These are phyloP conservation scores for Anthracocystis panici-leucophaei DNA, from an alignment of 1,284 basidiomycete genomes.

Conservation along the genomic window DNA sequence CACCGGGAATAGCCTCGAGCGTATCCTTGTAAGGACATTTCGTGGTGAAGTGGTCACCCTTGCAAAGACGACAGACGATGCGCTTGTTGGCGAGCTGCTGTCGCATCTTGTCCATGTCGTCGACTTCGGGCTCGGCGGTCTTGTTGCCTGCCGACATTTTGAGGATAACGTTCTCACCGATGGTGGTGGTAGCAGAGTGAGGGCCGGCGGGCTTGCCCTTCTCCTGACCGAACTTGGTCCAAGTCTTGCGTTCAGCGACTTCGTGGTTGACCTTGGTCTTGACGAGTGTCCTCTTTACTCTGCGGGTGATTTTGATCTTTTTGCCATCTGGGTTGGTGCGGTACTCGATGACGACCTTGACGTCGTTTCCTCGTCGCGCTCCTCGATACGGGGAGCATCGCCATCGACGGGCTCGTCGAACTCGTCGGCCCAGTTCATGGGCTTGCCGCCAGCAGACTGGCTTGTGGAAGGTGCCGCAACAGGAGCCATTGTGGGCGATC, in stretches of 20 bases:
- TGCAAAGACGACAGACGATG: conserved; percentile 92
- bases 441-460: conserved; percentile 47
- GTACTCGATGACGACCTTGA: conserved; percentile 87
- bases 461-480: conserved; percentile 47
- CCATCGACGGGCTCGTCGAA: conserved; percentile 58
- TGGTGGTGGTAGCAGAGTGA: conserved; percentile 86
- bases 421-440: conserved; percentile 69
- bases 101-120: conserved; percentile 80
- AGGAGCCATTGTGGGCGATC: conserved; percentile 37
- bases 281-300: conserved; percentile 87
- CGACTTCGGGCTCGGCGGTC: conserved; percentile 77
- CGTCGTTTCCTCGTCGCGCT: conserved; percentile 87
- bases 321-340: conserved; percentile 90
- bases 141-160: conserved; percentile 81
- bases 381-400: conserved; percentile 65
- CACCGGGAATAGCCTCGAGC: conserved; percentile 77
- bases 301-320: conserved; percentile 89
- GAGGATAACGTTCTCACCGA: conserved; percentile 89
- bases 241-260: conserved; percentile 91
- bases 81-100: conserved; percentile 80
- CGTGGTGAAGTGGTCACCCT: conserved; percentile 96
- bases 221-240: conserved; percentile 94
- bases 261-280: conserved; percentile 92
- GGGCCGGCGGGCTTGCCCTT: conserved; percentile 88
- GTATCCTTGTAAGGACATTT: conserved; percentile 99